phyloP scores from a whole-genome alignment of 2,329 filamentous ascomycete species.

The Phyllachora maydis region DNA sequence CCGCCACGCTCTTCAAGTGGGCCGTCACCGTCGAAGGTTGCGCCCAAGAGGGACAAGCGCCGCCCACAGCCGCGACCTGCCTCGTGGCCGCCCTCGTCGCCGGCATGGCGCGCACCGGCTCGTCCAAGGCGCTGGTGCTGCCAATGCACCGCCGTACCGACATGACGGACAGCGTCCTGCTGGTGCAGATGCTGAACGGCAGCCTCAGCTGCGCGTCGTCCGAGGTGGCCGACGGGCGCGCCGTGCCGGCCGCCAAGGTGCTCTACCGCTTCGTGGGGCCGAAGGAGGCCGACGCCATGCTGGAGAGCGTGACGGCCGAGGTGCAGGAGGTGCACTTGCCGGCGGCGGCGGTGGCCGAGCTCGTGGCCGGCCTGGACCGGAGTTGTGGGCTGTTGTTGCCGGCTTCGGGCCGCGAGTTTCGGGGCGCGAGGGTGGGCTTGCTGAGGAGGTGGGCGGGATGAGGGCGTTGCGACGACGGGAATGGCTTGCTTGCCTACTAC shows the following conservation, averaged over 20 bases:
- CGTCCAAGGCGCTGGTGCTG: constrained; percentile 31
- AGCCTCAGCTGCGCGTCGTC: constrained; percentile 31
- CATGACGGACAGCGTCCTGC: constrained; percentile 11
- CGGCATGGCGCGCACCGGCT: constrained; percentile 32
- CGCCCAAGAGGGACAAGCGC: constrained; percentile 4
- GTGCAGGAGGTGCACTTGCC: constrained; percentile 40
- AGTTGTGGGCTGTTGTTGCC: constrained; percentile 35
- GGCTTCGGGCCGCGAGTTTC: constrained; percentile 29
- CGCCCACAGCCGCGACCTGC: constrained; percentile 26
- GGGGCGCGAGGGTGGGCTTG: constrained; percentile 47
- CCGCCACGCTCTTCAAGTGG: constrained; percentile 36
- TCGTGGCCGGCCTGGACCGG: constrained; percentile 19
- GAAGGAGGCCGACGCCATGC: constrained; percentile 22
- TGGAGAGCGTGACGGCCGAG: constrained; percentile 29
- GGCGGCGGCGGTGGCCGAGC: constrained; percentile 20
- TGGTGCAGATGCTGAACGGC: constrained; percentile 35
- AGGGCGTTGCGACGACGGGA: too few relatives aligned
- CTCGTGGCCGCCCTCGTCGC: constrained; percentile 29
- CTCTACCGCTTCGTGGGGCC: constrained; percentile 23
- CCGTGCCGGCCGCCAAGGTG: constrained; percentile 26
- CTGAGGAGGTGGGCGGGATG: constrained; percentile 36
- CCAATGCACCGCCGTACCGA: constrained; percentile 14
- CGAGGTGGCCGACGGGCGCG: constrained; percentile 10
- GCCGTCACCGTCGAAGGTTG: constrained; percentile 20
- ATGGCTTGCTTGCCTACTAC: too few relatives aligned